phyloP scores from a whole-genome alignment of 2,329 filamentous ascomycete species.

The Arthrobotrys musiformis region DNA sequence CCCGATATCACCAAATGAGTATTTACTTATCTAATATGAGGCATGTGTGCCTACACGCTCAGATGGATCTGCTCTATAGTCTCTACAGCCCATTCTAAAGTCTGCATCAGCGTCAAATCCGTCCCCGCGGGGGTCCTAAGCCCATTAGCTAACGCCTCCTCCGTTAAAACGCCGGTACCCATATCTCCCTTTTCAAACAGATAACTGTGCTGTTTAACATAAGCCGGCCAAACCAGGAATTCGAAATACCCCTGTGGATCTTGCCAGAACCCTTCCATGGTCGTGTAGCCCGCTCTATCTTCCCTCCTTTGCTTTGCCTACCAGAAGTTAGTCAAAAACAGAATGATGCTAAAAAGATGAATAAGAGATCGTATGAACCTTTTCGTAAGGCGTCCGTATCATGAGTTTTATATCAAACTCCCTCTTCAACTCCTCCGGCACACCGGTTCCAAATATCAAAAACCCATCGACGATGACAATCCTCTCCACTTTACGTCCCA shows the following conservation, averaged over 20 bases:
- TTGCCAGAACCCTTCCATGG: slow-evolving; percentile 89
- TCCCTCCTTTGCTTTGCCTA: slow-evolving; percentile 73
- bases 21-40: too few relatives aligned
- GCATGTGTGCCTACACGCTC: neutral
- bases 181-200: slow-evolving; percentile 79
- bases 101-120: slow-evolving; percentile 71
- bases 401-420: slow-evolving; percentile 58
- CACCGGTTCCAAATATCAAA: slow-evolving; percentile 57
- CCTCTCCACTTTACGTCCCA: slow-evolving; percentile 55
- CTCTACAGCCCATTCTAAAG: slow-evolving; percentile 74
- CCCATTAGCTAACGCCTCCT: slow-evolving; percentile 65
- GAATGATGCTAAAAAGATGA: too few relatives aligned
- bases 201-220: slow-evolving; percentile 72
- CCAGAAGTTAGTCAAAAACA: slow-evolving; percentile 56
- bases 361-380: slow-evolving; percentile 31
- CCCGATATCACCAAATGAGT: too few relatives aligned
- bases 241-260: slow-evolving; percentile 96
- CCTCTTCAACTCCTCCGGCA: slow-evolving; percentile 51
- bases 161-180: slow-evolving; percentile 68
- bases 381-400: slow-evolving; percentile 57
- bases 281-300: slow-evolving; percentile 79
- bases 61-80: slow-evolving; percentile 10
- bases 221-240: slow-evolving; percentile 94
- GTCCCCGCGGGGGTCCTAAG: slow-evolving; percentile 68
- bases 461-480: slow-evolving; percentile 59